Conservation (phyloP, 192 early-diverging fungal species). For the Podila verticillata region DNA sequence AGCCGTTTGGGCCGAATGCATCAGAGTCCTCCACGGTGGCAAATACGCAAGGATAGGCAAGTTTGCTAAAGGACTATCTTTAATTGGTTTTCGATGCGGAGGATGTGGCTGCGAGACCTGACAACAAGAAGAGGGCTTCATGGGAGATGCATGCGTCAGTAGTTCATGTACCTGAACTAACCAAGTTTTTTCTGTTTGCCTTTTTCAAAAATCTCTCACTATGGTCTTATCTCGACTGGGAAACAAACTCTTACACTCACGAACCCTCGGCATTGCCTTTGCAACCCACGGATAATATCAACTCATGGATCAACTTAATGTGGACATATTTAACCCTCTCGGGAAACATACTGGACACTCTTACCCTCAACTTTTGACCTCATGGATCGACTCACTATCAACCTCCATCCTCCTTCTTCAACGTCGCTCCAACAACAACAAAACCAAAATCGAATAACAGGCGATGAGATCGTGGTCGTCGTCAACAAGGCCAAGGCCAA, state of each 20-base stretch:
- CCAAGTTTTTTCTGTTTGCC: not conserved
- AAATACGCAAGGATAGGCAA: slow-evolving; percentile 72
- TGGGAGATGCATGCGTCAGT: too few relatives aligned
- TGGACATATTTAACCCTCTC: too few relatives aligned
- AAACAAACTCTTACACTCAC: too few relatives aligned
- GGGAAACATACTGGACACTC: too few relatives aligned
- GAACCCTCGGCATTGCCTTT: too few relatives aligned
- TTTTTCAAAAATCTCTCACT: not conserved
- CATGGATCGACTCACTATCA: not conserved
- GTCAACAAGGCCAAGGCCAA: slow-evolving; percentile 92
- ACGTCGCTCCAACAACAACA: not conserved
- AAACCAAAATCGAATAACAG: slow-evolving; percentile 43
- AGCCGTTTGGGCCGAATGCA: slow-evolving; percentile 92
- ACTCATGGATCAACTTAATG: too few relatives aligned
- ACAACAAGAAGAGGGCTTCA: not conserved
- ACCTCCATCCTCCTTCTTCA: not conserved
- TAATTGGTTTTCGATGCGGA: not conserved
- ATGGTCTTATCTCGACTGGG: too few relatives aligned
- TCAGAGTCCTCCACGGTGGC: slow-evolving; percentile 88
- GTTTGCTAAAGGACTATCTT: too few relatives aligned
- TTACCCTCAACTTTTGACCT: not conserved
- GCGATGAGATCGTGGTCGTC: slow-evolving; percentile 95
- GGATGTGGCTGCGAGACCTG: not conserved
- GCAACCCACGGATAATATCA: too few relatives aligned
- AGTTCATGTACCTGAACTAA: too few relatives aligned